Evolutionary conservation across 441 rosid genomes (phyloP), one percentile per base, ranked within the genome.

Genomic region (Metrosideros polymorpha): DNA sequence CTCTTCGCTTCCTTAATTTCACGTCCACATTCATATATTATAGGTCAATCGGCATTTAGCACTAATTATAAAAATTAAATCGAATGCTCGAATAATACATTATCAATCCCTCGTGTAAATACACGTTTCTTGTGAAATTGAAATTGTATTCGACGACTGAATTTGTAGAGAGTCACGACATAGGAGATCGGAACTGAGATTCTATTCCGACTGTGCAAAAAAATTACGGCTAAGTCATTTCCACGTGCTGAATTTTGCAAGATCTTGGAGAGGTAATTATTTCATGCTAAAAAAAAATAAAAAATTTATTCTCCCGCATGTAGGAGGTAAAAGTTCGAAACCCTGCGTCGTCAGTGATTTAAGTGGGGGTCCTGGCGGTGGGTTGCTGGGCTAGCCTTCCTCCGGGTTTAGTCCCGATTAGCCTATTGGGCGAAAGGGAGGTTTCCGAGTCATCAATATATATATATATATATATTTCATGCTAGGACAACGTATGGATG

Each of bases 401-500:
- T n/a, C n/a, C n/a, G n/a, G n/a, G n/a, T n/a, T n/a, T n/a, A n/a
- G n/a, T n/a, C n/a, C n/a, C n/a, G n/a, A n/a, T n/a, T n/a, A n/a
- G n/a, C n/a, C n/a, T n/a, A n/a, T n/a, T n/a, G n/a, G n/a, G n/a
- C n/a, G n/a, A n/a, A n/a, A n/a, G n/a, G n/a, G n/a, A n/a, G n/a
- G n/a, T n/a, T n/a, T n/a, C n/a, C n/a, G n/a, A n/a, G n/a, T n/a
- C n/a, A n/a, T n/a, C n/a, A n/a, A n/a, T n/a, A n/a, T n/a, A n/a
- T n/a, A n/a, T n/a, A n/a, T n/a, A n/a, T n/a, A n/a, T n/a, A n/a
- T n/a, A n/a, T 22, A 42, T 71, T 71, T 39, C 9, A 1, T 35
- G 47, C 5, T 2, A 1, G 12, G 45, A 19, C 27, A 2, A 35
- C 3, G 0, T 0, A 6, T 1, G 77, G 42, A 18, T 5, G 6